A percentile compares a stretch with the other conserved stretches of the same genome.
Conservation (phyloP, 306 rosid species). For the Coriaria nepalensis region DNA sequence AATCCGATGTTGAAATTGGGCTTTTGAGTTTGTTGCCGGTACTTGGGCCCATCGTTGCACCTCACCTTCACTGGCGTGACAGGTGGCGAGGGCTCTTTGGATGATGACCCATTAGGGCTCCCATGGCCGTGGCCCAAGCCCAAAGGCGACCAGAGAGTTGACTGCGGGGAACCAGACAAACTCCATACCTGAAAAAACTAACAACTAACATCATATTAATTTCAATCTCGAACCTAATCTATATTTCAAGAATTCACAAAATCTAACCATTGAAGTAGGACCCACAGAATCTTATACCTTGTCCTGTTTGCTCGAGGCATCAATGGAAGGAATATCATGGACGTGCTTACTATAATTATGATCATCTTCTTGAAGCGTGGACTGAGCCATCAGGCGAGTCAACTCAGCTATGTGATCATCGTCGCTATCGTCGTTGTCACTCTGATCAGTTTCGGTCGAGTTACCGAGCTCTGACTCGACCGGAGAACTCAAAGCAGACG, state of each 20-base stretch:
- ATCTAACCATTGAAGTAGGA: no score
- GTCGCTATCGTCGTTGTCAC: slow-evolving; percentile 7
- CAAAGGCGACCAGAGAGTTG: slow-evolving; percentile 33
- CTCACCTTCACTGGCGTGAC: slow-evolving; percentile 28
- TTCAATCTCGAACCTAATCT: no score
- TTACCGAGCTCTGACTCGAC: slow-evolving; percentile 14
- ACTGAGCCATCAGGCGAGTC: slow-evolving; percentile 44
- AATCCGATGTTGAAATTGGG: no score
- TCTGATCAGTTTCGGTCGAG: slow-evolving; percentile 14
- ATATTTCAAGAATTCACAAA: neutral
- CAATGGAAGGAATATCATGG: slow-evolving; percentile 6
- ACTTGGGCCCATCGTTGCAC: no score
- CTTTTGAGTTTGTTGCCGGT: no score
- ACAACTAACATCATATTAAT: no score
- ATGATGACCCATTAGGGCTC: slow-evolving; percentile 34
- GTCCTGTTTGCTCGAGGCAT: slow-evolving; percentile 15
- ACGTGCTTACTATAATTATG: no score
- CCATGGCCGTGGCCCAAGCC: slow-evolving; percentile 32
- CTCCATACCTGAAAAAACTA: slow-evolving; percentile 31
- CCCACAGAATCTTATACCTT: slow-evolving; percentile 20
- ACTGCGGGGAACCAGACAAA: slow-evolving; percentile 25
- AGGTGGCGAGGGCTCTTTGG: slow-evolving; percentile 22
- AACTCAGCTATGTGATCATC: slow-evolving; percentile 46
- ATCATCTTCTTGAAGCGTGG: slow-evolving; percentile 32
- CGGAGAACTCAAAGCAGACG: neutral